Conservation (phyloP, 164 flowering plant species). For the Platanus orientalis region DNA sequence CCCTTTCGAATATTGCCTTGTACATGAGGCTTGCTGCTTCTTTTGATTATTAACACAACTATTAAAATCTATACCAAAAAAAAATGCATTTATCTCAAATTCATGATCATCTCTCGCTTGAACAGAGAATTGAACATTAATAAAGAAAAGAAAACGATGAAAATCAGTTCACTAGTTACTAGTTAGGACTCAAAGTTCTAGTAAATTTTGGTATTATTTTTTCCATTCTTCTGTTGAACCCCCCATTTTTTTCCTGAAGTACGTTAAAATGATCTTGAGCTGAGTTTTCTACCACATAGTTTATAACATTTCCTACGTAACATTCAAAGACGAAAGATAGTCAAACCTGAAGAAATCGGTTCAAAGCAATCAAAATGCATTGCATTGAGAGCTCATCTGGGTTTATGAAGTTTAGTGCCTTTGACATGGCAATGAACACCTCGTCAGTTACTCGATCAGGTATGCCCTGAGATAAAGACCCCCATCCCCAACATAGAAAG, state of each 20-base stretch:
- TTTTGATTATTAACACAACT: no score
- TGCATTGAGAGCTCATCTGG: constrained; percentile 99
- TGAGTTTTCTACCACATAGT: background rate
- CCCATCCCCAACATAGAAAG: background rate
- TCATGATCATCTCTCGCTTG: no score
- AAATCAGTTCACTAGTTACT: no score
- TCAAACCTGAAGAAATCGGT: constrained; percentile 91
- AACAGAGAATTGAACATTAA: no score
- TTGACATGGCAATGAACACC: constrained; percentile 98
- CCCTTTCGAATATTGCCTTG: no score
- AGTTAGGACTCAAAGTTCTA: no score
- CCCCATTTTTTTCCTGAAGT: background rate
- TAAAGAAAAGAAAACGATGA: no score
- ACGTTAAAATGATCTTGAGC: background rate
- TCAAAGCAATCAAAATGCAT: constrained; percentile 91
- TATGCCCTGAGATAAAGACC: constrained; percentile 51
- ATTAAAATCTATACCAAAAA: no score
- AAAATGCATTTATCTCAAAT: no score
- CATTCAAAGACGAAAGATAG: constrained; percentile 4
- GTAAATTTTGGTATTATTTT: no score
- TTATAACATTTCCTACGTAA: constrained; percentile 1
- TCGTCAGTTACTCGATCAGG: constrained; percentile 91
- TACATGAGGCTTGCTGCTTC: no score
- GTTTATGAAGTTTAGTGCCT: constrained; percentile 94
- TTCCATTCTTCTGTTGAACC: background rate